phyloP scores from a whole-genome alignment of 352 stramenopile genomes.

The Globisporangium recalcitrans region DNA sequence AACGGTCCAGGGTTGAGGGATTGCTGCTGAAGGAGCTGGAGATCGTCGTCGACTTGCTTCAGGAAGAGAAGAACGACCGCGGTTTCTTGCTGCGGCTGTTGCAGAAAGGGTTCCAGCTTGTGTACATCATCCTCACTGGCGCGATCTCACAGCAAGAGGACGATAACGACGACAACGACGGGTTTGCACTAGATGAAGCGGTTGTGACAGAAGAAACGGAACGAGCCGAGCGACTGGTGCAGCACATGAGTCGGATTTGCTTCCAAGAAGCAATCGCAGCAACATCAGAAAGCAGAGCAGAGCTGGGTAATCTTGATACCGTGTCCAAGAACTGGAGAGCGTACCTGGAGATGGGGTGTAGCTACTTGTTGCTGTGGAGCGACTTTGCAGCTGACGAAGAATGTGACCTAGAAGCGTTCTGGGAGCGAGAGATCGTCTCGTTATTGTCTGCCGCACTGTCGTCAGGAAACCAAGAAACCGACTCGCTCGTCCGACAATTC shows the following conservation, averaged over 20 bases:
- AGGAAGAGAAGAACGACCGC: slow-evolving; percentile 50
- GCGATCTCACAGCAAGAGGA: background rate
- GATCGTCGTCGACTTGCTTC: slow-evolving; percentile 58
- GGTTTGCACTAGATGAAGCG: slow-evolving; percentile 3
- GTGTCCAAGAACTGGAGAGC: slow-evolving; percentile 5
- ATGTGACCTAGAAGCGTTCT: slow-evolving; percentile 33
- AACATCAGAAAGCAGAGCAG: background rate
- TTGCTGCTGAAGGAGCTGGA: slow-evolving; percentile 58
- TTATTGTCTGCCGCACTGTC: slow-evolving; percentile 5
- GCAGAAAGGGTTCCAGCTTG: slow-evolving; percentile 52
- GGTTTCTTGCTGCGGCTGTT: slow-evolving; percentile 51
- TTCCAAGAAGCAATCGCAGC: slow-evolving; percentile 22
- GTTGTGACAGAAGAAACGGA: background rate
- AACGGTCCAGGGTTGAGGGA: slow-evolving; percentile 31
- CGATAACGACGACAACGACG: background rate
- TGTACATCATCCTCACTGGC: slow-evolving; percentile 21
- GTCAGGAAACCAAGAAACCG: background rate
- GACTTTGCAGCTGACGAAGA: slow-evolving; percentile 23
- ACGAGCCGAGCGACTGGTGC: slow-evolving; percentile 13
- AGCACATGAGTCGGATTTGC: slow-evolving; percentile 36
- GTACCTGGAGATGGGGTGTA: slow-evolving; percentile 38
- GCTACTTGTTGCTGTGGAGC: slow-evolving; percentile 42
- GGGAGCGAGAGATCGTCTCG: slow-evolving; percentile 27
- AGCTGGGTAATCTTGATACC: background rate
- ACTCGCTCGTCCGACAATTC: slow-evolving; percentile 22